These are phyloP conservation scores for Clarkia xantiana DNA, from an alignment of 345 rosid genomes.

Conservation along the genomic window DNA sequence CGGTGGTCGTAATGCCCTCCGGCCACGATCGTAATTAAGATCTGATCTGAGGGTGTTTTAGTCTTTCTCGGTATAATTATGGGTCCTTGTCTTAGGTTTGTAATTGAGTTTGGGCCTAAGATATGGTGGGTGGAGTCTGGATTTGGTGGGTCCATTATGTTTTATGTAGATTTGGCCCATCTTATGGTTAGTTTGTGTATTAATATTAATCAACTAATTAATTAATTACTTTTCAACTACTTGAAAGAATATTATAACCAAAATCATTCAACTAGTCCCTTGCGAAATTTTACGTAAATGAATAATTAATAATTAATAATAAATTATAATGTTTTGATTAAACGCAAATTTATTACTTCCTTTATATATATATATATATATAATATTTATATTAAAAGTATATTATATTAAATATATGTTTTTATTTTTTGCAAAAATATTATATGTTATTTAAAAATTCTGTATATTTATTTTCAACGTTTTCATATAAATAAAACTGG, in stretches of 20 bases:
- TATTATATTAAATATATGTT: no score
- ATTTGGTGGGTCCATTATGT: constrained; percentile 8
- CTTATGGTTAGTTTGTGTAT: background rate
- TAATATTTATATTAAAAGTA: no score
- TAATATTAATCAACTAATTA: background rate
- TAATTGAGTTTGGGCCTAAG: background rate
- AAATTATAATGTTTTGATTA: no score
- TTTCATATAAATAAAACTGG: no score
- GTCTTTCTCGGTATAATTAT: background rate
- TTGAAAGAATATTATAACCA: no score
- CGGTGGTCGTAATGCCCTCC: constrained; percentile 1
- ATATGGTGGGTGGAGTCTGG: constrained; percentile 5
- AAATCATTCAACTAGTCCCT: no score
- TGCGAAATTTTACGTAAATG: background rate
- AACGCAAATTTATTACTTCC: no score
- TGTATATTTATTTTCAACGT: no score
- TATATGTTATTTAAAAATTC: no score
- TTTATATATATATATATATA: no score
- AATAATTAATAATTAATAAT: no score
- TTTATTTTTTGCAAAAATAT: no score
- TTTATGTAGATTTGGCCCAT: constrained; percentile 1
- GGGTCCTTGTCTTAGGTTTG: background rate
- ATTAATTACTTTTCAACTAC: background rate
- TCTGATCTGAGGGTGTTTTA: constrained; percentile 1
- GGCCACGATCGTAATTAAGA: constrained; percentile 2